Conservation (phyloP, 306 rosid genomes). For the Fragaria iinumae region DNA sequence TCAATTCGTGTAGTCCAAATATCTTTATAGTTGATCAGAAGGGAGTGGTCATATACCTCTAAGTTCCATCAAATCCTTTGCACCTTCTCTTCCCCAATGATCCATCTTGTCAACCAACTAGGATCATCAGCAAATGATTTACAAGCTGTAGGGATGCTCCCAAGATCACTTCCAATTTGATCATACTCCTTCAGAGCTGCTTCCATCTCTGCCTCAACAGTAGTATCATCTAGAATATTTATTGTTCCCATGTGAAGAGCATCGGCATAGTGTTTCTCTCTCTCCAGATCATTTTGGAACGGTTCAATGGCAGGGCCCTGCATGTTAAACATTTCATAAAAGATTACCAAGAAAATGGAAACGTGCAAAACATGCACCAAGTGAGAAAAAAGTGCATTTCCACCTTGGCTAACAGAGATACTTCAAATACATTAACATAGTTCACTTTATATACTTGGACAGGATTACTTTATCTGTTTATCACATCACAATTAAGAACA, state of each 20-base stretch:
- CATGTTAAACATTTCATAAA: constrained; percentile 18
- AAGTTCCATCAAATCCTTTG: constrained; percentile 35
- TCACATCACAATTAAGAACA: not conserved
- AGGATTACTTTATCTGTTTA: not conserved
- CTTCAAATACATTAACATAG: not conserved
- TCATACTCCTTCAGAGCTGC: constrained; percentile 74
- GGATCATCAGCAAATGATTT: constrained; percentile 71
- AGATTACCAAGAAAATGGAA: not conserved
- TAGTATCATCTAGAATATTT: constrained; percentile 48
- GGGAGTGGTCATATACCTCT: too few relatives aligned
- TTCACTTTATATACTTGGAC: not conserved
- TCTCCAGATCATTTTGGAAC: constrained; percentile 56
- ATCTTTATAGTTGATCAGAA: not conserved
- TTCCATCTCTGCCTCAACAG: constrained; percentile 72
- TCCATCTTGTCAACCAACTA: constrained; percentile 91
- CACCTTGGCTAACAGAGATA: not conserved
- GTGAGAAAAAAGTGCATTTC: not conserved
- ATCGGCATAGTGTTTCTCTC: constrained; percentile 74
- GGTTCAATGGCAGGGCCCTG: constrained; percentile 78
- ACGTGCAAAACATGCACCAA: not conserved
- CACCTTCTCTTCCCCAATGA: constrained; percentile 72
- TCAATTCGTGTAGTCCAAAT: too few relatives aligned
- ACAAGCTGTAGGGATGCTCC: constrained; percentile 66
- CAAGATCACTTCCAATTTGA: constrained; percentile 81
- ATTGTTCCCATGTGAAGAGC: constrained; percentile 49